These are phyloP conservation scores for Saksenaea vasiformis DNA, from an alignment of 371 early-diverging fungal genomes.

Conservation along the genomic window DNA sequence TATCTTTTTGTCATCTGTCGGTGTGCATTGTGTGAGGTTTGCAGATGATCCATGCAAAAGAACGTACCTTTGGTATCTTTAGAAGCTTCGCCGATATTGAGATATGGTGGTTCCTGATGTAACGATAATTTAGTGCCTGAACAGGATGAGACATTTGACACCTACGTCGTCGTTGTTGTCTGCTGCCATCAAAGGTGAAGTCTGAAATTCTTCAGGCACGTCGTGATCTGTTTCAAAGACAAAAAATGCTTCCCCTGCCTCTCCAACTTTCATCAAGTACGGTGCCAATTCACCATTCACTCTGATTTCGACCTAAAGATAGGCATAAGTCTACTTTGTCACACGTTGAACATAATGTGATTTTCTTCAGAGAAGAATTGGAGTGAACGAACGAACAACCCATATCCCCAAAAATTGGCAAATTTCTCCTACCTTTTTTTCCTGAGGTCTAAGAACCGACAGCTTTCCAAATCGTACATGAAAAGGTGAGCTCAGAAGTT, in stretches of 20 bases:
- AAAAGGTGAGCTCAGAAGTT: conserved; percentile 92
- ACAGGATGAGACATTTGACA: conserved; percentile 1
- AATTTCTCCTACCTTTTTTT: conserved; percentile 69
- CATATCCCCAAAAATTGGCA: conserved; percentile 2
- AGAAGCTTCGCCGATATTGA: conserved; percentile 41
- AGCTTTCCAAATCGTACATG: conserved; percentile 99
- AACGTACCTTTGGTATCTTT: not conserved
- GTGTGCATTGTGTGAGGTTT: not conserved
- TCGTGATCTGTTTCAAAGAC: conserved; percentile 87
- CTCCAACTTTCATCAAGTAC: conserved; percentile 96
- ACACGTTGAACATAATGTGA: conserved; percentile 11
- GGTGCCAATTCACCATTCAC: conserved; percentile 86
- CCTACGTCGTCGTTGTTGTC: conserved; percentile 41
- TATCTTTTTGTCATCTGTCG: not conserved
- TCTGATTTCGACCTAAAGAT: conserved; percentile 74
- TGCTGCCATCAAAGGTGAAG: conserved; percentile 85
- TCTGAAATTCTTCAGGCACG: conserved; percentile 88
- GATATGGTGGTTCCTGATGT: conserved; percentile 44
- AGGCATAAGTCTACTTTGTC: not conserved
- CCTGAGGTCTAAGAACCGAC: conserved; percentile 84
- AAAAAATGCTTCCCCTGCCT: conserved; percentile 98
- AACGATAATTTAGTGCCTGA: conserved; percentile 5
- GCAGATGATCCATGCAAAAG: not conserved
- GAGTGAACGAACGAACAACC: not conserved
- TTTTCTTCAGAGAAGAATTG: conserved; percentile 1